phyloP scores from a whole-genome alignment of 192 early-diverging fungal species.

The Coemansia sp. region DNA sequence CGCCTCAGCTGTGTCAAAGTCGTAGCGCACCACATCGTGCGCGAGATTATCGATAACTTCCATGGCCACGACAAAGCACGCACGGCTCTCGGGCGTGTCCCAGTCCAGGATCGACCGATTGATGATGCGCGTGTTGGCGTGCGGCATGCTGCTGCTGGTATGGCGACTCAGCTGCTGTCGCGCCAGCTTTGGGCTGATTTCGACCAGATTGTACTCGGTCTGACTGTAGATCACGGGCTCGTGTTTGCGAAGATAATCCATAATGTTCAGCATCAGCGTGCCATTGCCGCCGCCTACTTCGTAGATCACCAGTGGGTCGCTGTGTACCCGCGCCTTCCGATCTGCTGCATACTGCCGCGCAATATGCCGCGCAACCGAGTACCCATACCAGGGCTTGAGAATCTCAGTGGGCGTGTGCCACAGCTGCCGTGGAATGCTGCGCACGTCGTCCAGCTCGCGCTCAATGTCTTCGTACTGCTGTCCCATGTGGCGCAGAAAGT shows the following conservation, averaged over 20 bases:
- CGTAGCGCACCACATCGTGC: slow-evolving; percentile 91
- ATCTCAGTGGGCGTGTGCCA: slow-evolving; percentile 99
- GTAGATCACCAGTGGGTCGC: slow-evolving; percentile 77
- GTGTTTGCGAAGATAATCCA: slow-evolving; percentile 76
- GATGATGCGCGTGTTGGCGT: slow-evolving; percentile 69
- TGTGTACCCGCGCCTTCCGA: slow-evolving; percentile 17
- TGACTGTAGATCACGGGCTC: slow-evolving; percentile 75
- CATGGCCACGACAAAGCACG: slow-evolving; percentile 93
- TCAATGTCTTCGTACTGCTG: slow-evolving; percentile 78
- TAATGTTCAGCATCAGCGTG: slow-evolving; percentile 88
- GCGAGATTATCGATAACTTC: slow-evolving; percentile 98
- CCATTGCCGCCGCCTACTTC: slow-evolving; percentile 98
- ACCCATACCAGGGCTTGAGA: slow-evolving; percentile 89
- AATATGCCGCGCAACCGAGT: slow-evolving; percentile 86
- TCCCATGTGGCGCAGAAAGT: slow-evolving; percentile 69
- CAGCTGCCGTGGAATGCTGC: slow-evolving; percentile 77
- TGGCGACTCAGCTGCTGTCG: slow-evolving; percentile 59
- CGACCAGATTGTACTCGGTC: slow-evolving; percentile 85
- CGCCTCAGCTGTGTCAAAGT: slow-evolving; percentile 64
- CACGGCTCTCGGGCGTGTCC: slow-evolving; percentile 60
- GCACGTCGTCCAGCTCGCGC: slow-evolving; percentile 67
- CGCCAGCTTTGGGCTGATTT: slow-evolving; percentile 84
- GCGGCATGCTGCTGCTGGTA: slow-evolving; percentile 24
- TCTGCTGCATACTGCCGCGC: slow-evolving; percentile 68
- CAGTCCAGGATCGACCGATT: slow-evolving; percentile 94